phyloP scores from a whole-genome alignment of 305 asterid species.

The Fraxinus latifolia region DNA sequence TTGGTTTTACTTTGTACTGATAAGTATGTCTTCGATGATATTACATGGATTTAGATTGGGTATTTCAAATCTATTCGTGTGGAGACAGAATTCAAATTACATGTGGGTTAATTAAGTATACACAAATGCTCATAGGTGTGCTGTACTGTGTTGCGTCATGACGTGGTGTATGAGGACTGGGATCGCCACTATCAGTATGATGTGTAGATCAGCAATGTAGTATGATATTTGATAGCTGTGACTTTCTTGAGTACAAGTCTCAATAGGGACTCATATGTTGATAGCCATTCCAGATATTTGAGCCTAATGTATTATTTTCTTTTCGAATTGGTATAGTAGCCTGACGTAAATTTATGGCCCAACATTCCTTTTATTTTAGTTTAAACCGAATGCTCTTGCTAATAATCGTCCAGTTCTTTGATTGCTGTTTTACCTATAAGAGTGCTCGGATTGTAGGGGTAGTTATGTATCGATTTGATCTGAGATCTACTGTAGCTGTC shows the following conservation, averaged over 20 bases:
- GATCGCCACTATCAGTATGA: not conserved
- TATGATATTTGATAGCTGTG: not conserved
- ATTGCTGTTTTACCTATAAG: not conserved
- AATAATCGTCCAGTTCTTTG: not conserved
- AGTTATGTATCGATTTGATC: not conserved
- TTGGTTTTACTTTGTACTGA: not conserved
- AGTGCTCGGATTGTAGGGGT: not conserved
- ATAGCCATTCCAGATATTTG: not conserved
- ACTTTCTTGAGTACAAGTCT: slow-evolving; percentile 13
- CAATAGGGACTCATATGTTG: slow-evolving; percentile 9
- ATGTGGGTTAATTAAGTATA: slow-evolving; percentile 5
- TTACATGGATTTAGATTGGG: not conserved
- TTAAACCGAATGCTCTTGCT: not conserved
- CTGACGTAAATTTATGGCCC: not conserved
- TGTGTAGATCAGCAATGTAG: slow-evolving; percentile 3
- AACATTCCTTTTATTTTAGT: not conserved
- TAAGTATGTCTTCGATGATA: slow-evolving; percentile 1
- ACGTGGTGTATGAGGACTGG: slow-evolving; percentile 5
- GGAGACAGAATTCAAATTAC: not conserved
- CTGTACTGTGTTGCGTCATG: not conserved
- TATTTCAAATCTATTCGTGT: not conserved
- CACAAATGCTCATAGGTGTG: not conserved
- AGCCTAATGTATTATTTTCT: not conserved
- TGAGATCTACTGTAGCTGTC: not conserved
- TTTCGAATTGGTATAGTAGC: not conserved